These are phyloP conservation scores for Papiliotrema nemorosa DNA, from an alignment of 1,284 basidiomycete genomes.

Conservation along the genomic window DNA sequence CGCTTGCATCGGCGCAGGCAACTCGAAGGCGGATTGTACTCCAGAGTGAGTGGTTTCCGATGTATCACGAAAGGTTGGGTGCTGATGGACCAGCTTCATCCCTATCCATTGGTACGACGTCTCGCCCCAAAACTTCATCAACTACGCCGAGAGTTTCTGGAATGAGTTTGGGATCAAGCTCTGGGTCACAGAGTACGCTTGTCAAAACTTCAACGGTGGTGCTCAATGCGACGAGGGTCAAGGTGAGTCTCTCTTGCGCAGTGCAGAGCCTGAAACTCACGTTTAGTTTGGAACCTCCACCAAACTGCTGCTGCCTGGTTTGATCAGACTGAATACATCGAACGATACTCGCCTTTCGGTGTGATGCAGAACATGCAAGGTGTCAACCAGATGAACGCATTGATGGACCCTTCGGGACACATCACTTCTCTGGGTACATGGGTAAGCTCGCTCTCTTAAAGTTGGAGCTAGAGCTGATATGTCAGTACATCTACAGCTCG, in stretches of 20 bases:
- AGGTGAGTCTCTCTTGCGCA: constrained; percentile 17
- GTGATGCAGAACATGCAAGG: constrained; percentile 65
- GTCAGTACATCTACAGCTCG: constrained; percentile 1
- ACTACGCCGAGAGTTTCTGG: constrained; percentile 45
- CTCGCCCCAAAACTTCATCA: constrained; percentile 33
- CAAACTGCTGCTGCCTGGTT: constrained; percentile 56
- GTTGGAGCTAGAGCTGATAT: neutral
- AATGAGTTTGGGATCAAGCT: constrained; percentile 27
- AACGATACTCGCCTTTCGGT: constrained; percentile 66
- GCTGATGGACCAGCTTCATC: constrained; percentile 28
- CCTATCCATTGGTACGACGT: constrained; percentile 49
- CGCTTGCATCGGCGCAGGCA: constrained; percentile 48
- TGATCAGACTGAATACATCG: constrained; percentile 57
- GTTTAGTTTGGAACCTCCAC: constrained; percentile 57
- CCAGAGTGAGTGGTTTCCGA: constrained; percentile 21
- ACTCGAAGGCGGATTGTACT: constrained; percentile 28
- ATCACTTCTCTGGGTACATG: constrained; percentile 44
- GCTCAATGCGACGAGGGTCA: constrained; percentile 57
- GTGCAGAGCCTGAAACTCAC: neutral
- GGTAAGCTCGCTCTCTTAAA: constrained; percentile 18
- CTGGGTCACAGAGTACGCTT: constrained; percentile 50
- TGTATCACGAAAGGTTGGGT: neutral
- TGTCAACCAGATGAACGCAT: constrained; percentile 62
- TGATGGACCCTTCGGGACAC: constrained; percentile 41
- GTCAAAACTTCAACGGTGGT: constrained; percentile 63